Base-by-base conservation (phyloP, 192 early-diverging fungal species). In the Dispira parvispora region DNA sequence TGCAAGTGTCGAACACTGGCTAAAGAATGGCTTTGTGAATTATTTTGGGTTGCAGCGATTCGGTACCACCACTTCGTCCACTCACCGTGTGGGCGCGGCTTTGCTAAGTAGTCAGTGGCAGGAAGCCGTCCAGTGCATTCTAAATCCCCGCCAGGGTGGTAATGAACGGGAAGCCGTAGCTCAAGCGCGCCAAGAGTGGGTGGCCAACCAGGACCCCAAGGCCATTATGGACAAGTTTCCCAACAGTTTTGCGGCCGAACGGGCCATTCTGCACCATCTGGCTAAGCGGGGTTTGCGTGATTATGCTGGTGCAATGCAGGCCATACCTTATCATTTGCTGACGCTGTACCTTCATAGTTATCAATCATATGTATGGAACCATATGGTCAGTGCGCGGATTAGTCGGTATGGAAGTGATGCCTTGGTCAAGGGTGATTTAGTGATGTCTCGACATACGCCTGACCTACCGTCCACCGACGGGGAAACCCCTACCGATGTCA, bases 41-140 rank as follows among this genome's bases (percentile, higher is more conserved):
- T 99, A 97, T 76, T 99, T 80, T 74, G 96, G 93, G 13, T 89
- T 96, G 92, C 96, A 99, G 73, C 81, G 96, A 18, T 99, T 99
- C 67, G 96, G 96, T 28, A 93, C 91, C 6, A 75, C 85, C 25
- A 76, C 82, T 14, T 74, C 92, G 23, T 70, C 83, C 1, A 94
- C 94, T 12, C 86, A 93, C 67, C 70, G 80, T 18, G 78, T 92
- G 23, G 96, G 96, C 6, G 70, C 82, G 1, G 78, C 81, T 0
- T 75, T 94, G 62, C 69, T 99, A 38, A 70, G 80, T 21, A 64
- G 64, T 28, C 68, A 70, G 18, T 62, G 43, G 45, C 8, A 45
- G 3, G n/a, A 45, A 3, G 62, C 45, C 11, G 62, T 62, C 25
- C 67, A 68, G 27, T 68, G 93, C 46, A 84, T 99, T 45, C 64